Evolutionary conservation across 2,329 filamentous ascomycete species (phyloP).

Genomic region (Emergomyces africanus): DNA sequence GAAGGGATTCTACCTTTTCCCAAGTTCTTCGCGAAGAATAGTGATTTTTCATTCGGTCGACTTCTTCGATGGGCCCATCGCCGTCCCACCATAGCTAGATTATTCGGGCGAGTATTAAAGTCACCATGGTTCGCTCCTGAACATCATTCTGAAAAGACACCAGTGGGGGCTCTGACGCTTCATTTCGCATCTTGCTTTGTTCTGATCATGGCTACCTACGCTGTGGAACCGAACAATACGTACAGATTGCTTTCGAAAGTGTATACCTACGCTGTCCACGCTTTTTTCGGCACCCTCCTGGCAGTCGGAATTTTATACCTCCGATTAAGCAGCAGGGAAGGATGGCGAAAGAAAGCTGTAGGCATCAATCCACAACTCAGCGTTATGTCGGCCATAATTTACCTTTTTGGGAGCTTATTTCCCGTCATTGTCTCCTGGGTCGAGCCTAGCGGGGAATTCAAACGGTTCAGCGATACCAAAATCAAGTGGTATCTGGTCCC

Average conservation of each 20-base stretch:
- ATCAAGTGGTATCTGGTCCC: constrained; percentile 2
- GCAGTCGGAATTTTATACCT: constrained; percentile 23
- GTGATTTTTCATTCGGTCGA: constrained; percentile 1
- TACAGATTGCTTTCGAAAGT: constrained; percentile 24
- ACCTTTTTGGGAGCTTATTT: background rate
- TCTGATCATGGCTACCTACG: constrained; percentile 20
- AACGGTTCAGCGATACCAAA: background rate
- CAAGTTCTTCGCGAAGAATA: constrained; percentile 30
- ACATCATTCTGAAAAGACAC: constrained; percentile 22
- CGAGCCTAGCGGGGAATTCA: background rate
- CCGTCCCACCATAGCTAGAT: constrained; percentile 10
- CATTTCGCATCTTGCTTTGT: constrained; percentile 27
- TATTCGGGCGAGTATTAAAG: background rate
- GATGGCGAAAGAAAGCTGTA: background rate
- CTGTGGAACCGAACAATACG: constrained; percentile 13
- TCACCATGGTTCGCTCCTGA: constrained; percentile 3
- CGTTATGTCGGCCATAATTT: background rate
- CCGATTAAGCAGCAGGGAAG: background rate
- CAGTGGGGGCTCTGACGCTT: constrained; percentile 25
- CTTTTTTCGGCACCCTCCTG: constrained; percentile 21
- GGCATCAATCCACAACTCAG: background rate
- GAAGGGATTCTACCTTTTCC: constrained; percentile 42
- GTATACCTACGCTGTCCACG: constrained; percentile 31
- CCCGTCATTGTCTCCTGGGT: background rate
- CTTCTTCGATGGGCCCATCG: constrained; percentile 9